Percentiles rank a stretch among this genome's conserved stretches.
phyloP scores from a whole-genome alignment of 2,329 filamentous ascomycete genomes.

The Claviceps fusiformis region DNA sequence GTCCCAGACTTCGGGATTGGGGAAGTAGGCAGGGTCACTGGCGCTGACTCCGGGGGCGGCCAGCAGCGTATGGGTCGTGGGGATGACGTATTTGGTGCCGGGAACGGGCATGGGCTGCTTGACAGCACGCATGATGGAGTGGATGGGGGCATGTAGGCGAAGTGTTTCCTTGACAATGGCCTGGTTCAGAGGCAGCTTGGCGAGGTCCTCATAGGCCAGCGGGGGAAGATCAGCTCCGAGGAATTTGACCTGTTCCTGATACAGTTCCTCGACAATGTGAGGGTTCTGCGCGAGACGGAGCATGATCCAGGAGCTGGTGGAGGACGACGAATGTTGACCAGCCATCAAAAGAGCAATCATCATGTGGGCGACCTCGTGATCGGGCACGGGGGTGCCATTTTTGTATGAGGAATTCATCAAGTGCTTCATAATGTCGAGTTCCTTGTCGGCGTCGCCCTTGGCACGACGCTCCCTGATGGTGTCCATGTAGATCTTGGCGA shows the following conservation, averaged over 20 bases:
- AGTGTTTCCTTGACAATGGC: constrained; percentile 87
- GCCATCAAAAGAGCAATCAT: constrained; percentile 92
- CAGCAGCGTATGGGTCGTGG: constrained; percentile 66
- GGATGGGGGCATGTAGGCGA: constrained; percentile 80
- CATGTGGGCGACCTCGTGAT: constrained; percentile 78
- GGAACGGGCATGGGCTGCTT: constrained; percentile 76
- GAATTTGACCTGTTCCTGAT: constrained; percentile 63
- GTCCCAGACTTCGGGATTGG: constrained; percentile 71
- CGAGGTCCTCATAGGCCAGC: constrained; percentile 63
- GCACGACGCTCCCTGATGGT: constrained; percentile 62
- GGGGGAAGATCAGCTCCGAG: constrained; percentile 64
- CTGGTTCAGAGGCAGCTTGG: constrained; percentile 67
- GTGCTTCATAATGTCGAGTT: constrained; percentile 77
- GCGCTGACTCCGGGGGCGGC: constrained; percentile 75
- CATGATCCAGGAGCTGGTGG: constrained; percentile 74
- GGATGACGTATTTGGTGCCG: constrained; percentile 71
- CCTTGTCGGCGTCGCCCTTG: constrained; percentile 32
- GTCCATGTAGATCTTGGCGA: constrained; percentile 70
- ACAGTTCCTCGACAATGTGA: constrained; percentile 66
- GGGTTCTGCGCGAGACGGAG: constrained; percentile 66
- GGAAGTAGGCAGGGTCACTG: constrained; percentile 61
- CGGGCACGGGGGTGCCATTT: constrained; percentile 63
- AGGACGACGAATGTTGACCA: constrained; percentile 78
- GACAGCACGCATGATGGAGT: constrained; percentile 87
- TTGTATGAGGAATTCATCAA: constrained; percentile 80